Conservation (phyloP, 371 early-diverging fungal genomes). For the Saksenaea vasiformis region DNA sequence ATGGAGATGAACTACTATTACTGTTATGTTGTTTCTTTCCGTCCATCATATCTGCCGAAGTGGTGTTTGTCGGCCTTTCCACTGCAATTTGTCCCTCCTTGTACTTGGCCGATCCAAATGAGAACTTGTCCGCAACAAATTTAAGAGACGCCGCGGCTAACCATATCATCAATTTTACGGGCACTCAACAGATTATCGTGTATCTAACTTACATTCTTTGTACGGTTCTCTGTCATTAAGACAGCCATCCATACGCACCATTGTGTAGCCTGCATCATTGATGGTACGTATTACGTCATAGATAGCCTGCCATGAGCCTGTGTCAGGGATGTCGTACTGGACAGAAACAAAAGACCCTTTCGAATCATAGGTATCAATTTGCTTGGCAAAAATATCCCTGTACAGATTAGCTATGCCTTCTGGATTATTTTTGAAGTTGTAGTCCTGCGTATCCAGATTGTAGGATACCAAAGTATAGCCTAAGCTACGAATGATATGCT, state of each 20-base stretch:
- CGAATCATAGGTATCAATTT: slow-evolving; percentile 53
- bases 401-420: slow-evolving; percentile 30
- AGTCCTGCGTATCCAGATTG: slow-evolving; percentile 53
- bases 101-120: slow-evolving; percentile 48
- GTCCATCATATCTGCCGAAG: not conserved
- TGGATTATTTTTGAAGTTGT: slow-evolving; percentile 34
- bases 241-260: slow-evolving; percentile 59
- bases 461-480: slow-evolving; percentile 51
- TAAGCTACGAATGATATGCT: slow-evolving; percentile 39
- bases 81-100: slow-evolving; percentile 46
- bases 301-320: slow-evolving; percentile 37
- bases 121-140: slow-evolving; percentile 44
- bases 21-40: not conserved
- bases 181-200: not conserved
- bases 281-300: slow-evolving; percentile 50
- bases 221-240: slow-evolving; percentile 56
- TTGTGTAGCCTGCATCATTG: slow-evolving; percentile 49
- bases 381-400: slow-evolving; percentile 32
- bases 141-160: slow-evolving; percentile 30
- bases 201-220: slow-evolving; percentile 37
- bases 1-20: not conserved
- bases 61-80: slow-evolving; percentile 20
- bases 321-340: slow-evolving; percentile 54
- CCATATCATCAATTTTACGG: not conserved
- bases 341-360: slow-evolving; percentile 54